These are phyloP conservation scores for Sclerotinia trifoliorum DNA, from an alignment of 2,329 filamentous ascomycete species.

Conservation along the genomic window DNA sequence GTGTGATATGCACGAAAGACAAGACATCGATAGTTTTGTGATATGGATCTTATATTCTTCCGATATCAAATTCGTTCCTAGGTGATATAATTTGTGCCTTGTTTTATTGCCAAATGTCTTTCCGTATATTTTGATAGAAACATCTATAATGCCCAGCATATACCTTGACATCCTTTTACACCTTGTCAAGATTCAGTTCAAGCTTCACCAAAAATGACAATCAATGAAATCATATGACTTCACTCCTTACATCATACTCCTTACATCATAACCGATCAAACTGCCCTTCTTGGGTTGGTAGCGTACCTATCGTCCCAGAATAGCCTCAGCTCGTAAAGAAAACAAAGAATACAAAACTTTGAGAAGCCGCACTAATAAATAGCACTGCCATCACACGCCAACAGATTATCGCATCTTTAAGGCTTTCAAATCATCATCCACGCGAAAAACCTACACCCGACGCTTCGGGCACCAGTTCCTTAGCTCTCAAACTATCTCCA, in stretches of 20 bases:
- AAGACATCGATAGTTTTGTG: too few relatives aligned
- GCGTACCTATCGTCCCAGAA: neutral
- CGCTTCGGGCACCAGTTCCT: neutral
- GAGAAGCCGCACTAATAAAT: too few relatives aligned
- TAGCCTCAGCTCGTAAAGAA: neutral
- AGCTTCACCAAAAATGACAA: neutral
- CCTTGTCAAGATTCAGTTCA: neutral
- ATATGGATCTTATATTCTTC: neutral
- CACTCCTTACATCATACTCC: constrained; percentile 4
- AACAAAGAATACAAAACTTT: too few relatives aligned
- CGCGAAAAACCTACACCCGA: neutral
- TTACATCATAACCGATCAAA: neutral
- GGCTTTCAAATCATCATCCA: neutral
- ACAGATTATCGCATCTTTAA: too few relatives aligned
- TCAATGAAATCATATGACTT: neutral
- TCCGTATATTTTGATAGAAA: neutral
- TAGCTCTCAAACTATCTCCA: neutral
- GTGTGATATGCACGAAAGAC: neutral
- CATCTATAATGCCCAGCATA: neutral
- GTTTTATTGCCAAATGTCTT: neutral
- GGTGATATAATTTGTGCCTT: neutral
- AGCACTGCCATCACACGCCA: too few relatives aligned
- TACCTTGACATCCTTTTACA: neutral
- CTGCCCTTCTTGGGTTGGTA: neutral
- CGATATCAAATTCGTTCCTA: neutral